phyloP scores from a whole-genome alignment of 2,329 filamentous ascomycete genomes.

The Talaromyces piceae region DNA sequence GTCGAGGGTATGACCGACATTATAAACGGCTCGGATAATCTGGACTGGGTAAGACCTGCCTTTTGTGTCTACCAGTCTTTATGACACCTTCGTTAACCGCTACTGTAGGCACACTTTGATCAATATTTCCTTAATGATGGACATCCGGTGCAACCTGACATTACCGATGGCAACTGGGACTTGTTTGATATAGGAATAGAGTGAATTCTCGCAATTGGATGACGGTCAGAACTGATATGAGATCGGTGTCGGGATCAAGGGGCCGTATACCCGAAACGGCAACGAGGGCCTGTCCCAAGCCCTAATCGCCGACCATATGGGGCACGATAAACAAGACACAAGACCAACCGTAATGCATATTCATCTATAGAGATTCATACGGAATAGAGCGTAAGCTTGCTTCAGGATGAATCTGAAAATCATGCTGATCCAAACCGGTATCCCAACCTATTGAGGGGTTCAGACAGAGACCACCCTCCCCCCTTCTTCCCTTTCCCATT shows the following conservation, averaged over 20 bases:
- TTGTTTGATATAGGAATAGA: neutral
- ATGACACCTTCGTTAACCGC: neutral
- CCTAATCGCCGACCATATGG: neutral
- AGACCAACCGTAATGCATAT: too few species aligned
- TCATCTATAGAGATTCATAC: too few species aligned
- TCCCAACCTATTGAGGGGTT: too few species aligned
- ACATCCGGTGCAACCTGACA: neutral
- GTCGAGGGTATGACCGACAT: slow-evolving; percentile 16
- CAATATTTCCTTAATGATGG: slow-evolving; percentile 8
- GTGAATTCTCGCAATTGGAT: neutral
- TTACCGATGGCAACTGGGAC: neutral
- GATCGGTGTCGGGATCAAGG: neutral
- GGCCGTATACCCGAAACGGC: neutral
- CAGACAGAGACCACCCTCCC: neutral
- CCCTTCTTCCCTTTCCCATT: neutral
- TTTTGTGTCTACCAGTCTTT: neutral
- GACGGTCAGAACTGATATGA: slow-evolving; percentile 10
- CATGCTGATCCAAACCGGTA: too few species aligned
- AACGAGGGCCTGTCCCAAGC: neutral
- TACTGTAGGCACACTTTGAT: slow-evolving; percentile 3
- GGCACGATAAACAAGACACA: neutral
- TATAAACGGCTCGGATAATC: slow-evolving; percentile 15
- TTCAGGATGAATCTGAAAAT: too few species aligned
- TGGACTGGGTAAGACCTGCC: slow-evolving; percentile 14
- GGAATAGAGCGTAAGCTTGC: too few species aligned